phyloP scores from a whole-genome alignment of 441 rosid genomes.

The Daphne laureola region DNA sequence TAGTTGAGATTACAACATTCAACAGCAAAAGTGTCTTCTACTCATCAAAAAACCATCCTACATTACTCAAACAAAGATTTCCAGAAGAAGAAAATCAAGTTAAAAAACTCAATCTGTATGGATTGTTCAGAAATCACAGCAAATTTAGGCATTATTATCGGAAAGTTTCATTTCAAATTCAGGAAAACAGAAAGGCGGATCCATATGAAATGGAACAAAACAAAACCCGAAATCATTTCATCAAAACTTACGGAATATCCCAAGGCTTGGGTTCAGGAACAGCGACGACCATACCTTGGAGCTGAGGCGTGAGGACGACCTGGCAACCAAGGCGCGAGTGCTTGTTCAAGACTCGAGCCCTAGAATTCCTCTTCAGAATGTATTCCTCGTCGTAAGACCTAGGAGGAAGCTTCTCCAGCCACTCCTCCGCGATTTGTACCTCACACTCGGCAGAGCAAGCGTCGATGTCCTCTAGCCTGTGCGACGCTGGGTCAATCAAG shows the following conservation, averaged over 20 bases:
- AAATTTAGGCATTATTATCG: background rate
- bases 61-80: no score
- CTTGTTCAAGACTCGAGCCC: constrained; percentile 68
- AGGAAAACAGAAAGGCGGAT: no score
- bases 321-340: constrained; percentile 82
- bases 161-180: background rate
- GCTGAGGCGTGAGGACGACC: constrained; percentile 55
- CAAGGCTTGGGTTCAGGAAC: constrained; percentile 89
- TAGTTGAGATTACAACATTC: no score
- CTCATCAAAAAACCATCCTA: no score
- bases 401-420: constrained; percentile 70
- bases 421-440: constrained; percentile 84
- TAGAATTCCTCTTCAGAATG: constrained; percentile 60
- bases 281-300: constrained; percentile 90
- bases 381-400: constrained; percentile 80
- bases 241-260: constrained; percentile 57
- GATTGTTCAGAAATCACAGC: constrained; percentile 10
- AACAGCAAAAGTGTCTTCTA: no score
- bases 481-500: constrained; percentile 78
- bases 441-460: constrained; percentile 91
- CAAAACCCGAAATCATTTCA: background rate
- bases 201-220: constrained; percentile 5
- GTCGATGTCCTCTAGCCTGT: constrained; percentile 75
- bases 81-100: background rate
- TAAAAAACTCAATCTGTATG: constrained; percentile 6